Evolutionary conservation across 2,329 filamentous ascomycete species (phyloP).

Genomic region (Apiospora rasikravindrae): DNA sequence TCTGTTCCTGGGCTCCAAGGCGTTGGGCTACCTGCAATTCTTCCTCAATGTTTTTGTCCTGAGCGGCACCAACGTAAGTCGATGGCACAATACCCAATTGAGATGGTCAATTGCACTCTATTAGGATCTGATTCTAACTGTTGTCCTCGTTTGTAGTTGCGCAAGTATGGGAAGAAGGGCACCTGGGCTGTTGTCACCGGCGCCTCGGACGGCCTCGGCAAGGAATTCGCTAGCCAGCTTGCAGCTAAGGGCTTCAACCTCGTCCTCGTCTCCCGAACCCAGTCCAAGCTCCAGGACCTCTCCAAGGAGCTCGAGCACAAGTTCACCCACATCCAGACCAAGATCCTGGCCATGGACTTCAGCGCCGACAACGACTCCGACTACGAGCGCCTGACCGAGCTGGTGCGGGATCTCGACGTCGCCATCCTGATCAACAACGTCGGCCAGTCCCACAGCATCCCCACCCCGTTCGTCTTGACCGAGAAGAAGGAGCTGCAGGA

Average conservation of each 20-base stretch:
- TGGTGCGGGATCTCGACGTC: slow-evolving; percentile 77
- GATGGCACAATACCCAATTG: not conserved
- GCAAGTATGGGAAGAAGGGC: slow-evolving; percentile 87
- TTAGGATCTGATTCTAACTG: not conserved
- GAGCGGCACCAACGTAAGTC: slow-evolving; percentile 63
- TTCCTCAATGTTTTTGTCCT: slow-evolving; percentile 73
- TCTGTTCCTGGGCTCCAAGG: slow-evolving; percentile 60
- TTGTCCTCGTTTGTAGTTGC: slow-evolving; percentile 62
- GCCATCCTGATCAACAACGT: slow-evolving; percentile 96
- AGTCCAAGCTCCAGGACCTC: slow-evolving; percentile 83
- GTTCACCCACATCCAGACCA: slow-evolving; percentile 72
- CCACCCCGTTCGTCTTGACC: slow-evolving; percentile 85
- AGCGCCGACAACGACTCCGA: slow-evolving; percentile 78
- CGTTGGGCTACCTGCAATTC: slow-evolving; percentile 64
- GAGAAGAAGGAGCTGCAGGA: slow-evolving; percentile 78
- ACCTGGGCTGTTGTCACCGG: slow-evolving; percentile 95
- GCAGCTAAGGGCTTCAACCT: slow-evolving; percentile 93
- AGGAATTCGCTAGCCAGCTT: slow-evolving; percentile 92
- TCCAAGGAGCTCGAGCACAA: slow-evolving; percentile 76
- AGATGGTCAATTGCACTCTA: not conserved
- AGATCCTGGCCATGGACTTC: slow-evolving; percentile 91
- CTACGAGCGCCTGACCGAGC: slow-evolving; percentile 73
- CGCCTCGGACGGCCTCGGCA: slow-evolving; percentile 94
- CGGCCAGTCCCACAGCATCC: slow-evolving; percentile 90
- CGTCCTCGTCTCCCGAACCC: slow-evolving; percentile 92